Base-by-base conservation (phyloP, 1,284 basidiomycete species). In the Rhodotorula sp. region DNA sequence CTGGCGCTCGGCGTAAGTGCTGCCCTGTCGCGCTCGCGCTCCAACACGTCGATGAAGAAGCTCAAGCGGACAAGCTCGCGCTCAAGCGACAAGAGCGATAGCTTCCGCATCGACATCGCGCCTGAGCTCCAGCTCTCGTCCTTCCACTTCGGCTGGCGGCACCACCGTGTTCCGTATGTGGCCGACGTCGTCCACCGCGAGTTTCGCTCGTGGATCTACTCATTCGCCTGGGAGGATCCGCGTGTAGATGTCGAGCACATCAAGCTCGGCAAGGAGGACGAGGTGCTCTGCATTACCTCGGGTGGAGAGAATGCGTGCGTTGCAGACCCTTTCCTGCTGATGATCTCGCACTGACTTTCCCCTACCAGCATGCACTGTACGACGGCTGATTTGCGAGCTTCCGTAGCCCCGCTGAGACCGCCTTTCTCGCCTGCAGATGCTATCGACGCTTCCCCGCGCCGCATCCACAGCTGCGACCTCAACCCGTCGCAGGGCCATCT, bases 191-290 rank as follows among this genome's bases (percentile, higher is more conserved):
- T 90, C 37, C 90, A 91, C 82, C 87, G 88, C 78, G 87, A 90
- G 77, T 92, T 92, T 80, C 84, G 90, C 67, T 82, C 73, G 19
- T 77, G 70, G 69, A 76, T 77, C 48, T 75, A 73, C 48, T 65
- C 69, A 9, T 71, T 71, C 46, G 91, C 90, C 39, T 92, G 90
- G 90, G 91, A 92, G 80, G 91, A 92, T 79, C 91, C 91, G 0
- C 85, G 86, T 25, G 89, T 89, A 73, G 91, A 92, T 78, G 89
- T 92, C 85, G 84, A 86, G 76, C 85, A 88, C 79, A 83, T 92
- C 22, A 80, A 87, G 32, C 81, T 92, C 69, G 85, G 85, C 44
- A 82, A 83, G 51, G 84, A 88, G 15, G 90, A 92, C 81, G 86
- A 88, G 22, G 86, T 92, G 75, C 84, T 92, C 5, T 88, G 89